phyloP scores from a whole-genome alignment of 306 rosid species.

The Hippophae tibetana region DNA sequence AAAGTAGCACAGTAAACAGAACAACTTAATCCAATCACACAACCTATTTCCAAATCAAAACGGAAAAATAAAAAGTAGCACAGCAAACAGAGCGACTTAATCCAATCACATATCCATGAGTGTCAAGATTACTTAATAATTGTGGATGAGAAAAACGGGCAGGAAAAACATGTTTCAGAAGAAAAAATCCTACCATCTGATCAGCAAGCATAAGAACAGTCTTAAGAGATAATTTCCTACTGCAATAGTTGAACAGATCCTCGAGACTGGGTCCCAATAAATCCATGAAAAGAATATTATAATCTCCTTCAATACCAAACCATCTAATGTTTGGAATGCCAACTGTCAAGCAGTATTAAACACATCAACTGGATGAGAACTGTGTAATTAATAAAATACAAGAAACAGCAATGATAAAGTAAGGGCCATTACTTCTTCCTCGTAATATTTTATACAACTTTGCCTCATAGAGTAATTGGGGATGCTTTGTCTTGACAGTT shows the following conservation, averaged over 20 bases:
- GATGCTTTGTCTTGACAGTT: slow-evolving; percentile 91
- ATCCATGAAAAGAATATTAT: slow-evolving; percentile 92
- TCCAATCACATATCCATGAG: background rate
- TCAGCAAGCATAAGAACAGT: slow-evolving; percentile 98
- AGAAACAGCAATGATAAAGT: slow-evolving; percentile 19
- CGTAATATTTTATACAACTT: slow-evolving; percentile 85
- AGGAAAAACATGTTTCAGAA: slow-evolving; percentile 5
- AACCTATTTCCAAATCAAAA: too few species aligned
- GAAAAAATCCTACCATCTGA: slow-evolving; percentile 64
- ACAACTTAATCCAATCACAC: too few species aligned
- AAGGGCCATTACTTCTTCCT: slow-evolving; percentile 80
- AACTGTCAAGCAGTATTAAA: slow-evolving; percentile 38
- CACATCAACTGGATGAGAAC: slow-evolving; percentile 22
- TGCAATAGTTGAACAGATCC: slow-evolving; percentile 91
- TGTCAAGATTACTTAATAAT: slow-evolving; percentile 1
- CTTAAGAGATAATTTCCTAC: slow-evolving; percentile 83
- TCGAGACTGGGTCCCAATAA: slow-evolving; percentile 97
- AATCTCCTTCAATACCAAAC: slow-evolving; percentile 93
- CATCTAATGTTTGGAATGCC: slow-evolving; percentile 80
- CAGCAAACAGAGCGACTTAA: too few species aligned
- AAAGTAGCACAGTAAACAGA: background rate
- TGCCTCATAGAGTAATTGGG: slow-evolving; percentile 87
- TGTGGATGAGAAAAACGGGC: background rate
- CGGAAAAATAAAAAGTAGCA: too few species aligned
- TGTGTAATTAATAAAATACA: background rate